Conservation (phyloP, 768 basidiomycete genomes). For the Sporobolomyces phaffii region DNA sequence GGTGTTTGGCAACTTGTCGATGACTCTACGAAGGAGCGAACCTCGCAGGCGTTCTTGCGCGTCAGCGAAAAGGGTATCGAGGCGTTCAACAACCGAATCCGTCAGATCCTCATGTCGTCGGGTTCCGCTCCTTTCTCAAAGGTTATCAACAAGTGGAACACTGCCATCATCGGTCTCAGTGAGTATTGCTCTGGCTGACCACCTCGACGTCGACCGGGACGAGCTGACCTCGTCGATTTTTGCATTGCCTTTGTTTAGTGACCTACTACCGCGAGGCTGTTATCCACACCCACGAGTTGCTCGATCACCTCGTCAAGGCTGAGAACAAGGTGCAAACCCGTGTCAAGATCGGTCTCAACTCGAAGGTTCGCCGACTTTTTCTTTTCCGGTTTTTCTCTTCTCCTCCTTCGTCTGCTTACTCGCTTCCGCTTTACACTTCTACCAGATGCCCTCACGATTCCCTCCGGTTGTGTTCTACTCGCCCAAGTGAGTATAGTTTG, state of each 20-base stretch:
- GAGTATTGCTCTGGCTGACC: background rate
- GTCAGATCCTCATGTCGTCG: conserved; percentile 89
- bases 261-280: conserved; percentile 64
- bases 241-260: conserved; percentile 52
- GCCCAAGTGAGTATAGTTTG: background rate
- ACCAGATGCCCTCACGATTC: conserved; percentile 98
- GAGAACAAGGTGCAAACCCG: conserved; percentile 97
- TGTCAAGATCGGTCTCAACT: conserved; percentile 76
- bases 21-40: conserved; percentile 93
- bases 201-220: too few species aligned
- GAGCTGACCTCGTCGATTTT: background rate
- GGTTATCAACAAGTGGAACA: conserved; percentile 98
- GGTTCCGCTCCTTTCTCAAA: conserved; percentile 98
- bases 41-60: conserved; percentile 93
- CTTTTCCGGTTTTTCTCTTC: background rate
- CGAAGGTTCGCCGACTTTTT: conserved; percentile 3
- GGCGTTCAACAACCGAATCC: conserved; percentile 90
- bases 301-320: conserved; percentile 93
- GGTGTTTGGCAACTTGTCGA: conserved; percentile 68
- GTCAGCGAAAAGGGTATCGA: conserved; percentile 87
- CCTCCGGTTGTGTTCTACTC: conserved; percentile 54
- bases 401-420: background rate
- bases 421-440: background rate
- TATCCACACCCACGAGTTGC: conserved; percentile 90
- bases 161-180: conserved; percentile 69